A percentile compares a stretch with the other conserved stretches of the same genome.
Conservation (phyloP, 2,329 filamentous ascomycete species). For the Davidsoniella virescens region DNA sequence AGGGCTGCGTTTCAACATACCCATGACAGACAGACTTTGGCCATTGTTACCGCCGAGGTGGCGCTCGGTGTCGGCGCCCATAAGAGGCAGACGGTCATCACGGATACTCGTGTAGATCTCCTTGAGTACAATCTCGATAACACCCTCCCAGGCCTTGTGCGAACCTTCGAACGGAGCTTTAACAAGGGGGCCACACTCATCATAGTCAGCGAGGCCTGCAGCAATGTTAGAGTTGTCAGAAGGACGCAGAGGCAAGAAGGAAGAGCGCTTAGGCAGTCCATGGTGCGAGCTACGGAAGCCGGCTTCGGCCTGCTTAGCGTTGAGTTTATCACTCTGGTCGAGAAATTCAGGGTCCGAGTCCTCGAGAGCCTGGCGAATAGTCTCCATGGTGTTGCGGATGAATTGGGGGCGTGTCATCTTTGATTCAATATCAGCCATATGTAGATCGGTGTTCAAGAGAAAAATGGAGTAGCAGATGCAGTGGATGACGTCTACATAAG, state of each 20-base stretch:
- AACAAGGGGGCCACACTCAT: slow-evolving; percentile 60
- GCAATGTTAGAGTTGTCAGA: slow-evolving; percentile 19
- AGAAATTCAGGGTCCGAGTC: slow-evolving; percentile 57
- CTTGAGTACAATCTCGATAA: slow-evolving; percentile 81
- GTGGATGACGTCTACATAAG: slow-evolving; percentile 64
- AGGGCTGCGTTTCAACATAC: slow-evolving; percentile 67
- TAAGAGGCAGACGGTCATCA: slow-evolving; percentile 70
- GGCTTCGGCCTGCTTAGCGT: slow-evolving; percentile 15
- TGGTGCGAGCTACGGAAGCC: slow-evolving; percentile 13
- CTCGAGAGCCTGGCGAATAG: slow-evolving; percentile 58
- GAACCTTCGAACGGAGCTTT: slow-evolving; percentile 60
- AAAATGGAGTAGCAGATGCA: slow-evolving; percentile 95
- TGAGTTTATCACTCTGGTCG: slow-evolving; percentile 21
- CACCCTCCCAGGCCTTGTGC: slow-evolving; percentile 68
- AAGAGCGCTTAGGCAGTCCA: slow-evolving; percentile 26
- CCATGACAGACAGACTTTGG: slow-evolving; percentile 52
- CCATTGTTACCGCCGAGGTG: slow-evolving; percentile 17
- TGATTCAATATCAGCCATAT: slow-evolving; percentile 83
- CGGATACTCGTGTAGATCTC: slow-evolving; percentile 84
- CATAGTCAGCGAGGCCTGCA: slow-evolving; percentile 16
- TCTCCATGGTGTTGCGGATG: slow-evolving; percentile 89
- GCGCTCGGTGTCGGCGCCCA: slow-evolving; percentile 46
- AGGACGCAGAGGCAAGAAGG: slow-evolving; percentile 34
- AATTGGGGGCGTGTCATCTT: slow-evolving; percentile 96
- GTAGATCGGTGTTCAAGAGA: slow-evolving; percentile 87